Conservation (phyloP, 2,329 filamentous ascomycete species). For the Blastomyces percursus region DNA sequence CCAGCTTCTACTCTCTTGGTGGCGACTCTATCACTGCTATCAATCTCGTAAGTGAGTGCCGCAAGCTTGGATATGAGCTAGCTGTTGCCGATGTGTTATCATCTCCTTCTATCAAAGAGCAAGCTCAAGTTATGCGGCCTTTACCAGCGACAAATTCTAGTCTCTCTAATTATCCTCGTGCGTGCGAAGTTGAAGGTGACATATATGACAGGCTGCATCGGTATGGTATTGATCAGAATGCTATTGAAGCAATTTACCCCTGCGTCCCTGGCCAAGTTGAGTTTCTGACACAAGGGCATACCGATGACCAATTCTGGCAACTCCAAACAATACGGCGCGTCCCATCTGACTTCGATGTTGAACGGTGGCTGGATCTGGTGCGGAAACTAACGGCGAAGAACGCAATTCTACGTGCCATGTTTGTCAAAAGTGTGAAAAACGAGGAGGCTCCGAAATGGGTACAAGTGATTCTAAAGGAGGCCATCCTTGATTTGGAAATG, state of each 20-base stretch:
- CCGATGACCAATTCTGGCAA: constrained; percentile 45
- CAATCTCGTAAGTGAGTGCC: constrained; percentile 12
- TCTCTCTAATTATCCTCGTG: background rate
- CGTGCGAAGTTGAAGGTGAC: background rate
- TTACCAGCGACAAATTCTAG: background rate
- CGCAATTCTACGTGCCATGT: constrained; percentile 68
- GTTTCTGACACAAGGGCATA: constrained; percentile 25
- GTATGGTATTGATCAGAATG: background rate
- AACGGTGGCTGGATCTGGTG: constrained; percentile 51
- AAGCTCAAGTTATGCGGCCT: constrained; percentile 3
- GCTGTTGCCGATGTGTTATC: constrained; percentile 13
- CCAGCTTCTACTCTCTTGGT: constrained; percentile 11
- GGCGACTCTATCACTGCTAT: constrained; percentile 17
- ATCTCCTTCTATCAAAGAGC: constrained; percentile 9
- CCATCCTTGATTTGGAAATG: constrained; percentile 11
- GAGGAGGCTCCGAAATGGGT: constrained; percentile 43
- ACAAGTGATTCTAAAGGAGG: constrained; percentile 53
- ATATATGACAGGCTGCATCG: background rate
- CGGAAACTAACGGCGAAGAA: constrained; percentile 51
- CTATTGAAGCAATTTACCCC: constrained; percentile 15
- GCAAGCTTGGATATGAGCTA: constrained; percentile 10
- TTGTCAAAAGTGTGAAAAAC: constrained; percentile 42
- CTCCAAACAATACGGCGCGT: constrained; percentile 58
- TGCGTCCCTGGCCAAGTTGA: constrained; percentile 14
- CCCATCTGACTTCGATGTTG: constrained; percentile 42